Evolutionary conservation across 306 rosid genomes (phyloP), one percentile per base, ranked within the genome.

Genomic region (Ceratonia siliqua): DNA sequence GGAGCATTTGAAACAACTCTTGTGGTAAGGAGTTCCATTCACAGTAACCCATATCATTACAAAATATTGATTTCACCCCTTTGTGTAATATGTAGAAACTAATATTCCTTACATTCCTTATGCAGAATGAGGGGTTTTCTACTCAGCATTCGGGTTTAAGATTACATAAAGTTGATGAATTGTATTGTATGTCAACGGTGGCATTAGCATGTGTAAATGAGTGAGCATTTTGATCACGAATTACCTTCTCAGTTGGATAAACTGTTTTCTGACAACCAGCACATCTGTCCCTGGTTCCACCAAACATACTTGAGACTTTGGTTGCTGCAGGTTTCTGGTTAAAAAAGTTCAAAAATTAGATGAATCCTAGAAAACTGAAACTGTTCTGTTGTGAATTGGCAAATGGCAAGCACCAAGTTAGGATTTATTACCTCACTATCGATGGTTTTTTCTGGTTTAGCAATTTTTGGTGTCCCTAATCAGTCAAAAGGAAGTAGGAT

Each of bases 221-320:
- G 41, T 49, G 8, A 17, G 17, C 52, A 9, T 48, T 7, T 0
- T 33, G 64, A 22, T 52, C 33, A 8, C 32, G 32, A 28, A 45
- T 73, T 75, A 94, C 98, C 98, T 90, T 94, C 81, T 94, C 99
- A 22, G 97, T 94, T 15, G 99, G 99, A 82, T 92, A 94, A 45
- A 86, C 99, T 0, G 99, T 94, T 46, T 82, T 90, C 81, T 90
- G 88, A 84, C 99, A 94, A 69, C 99, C 99, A 64, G 92, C 81
- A 76, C 99, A 94, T 85, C 87, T 94, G 18, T 94, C 99, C 72
- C 96, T 90, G 43, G 99, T 94, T 87, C 99, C 99, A 49, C 90
- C 97, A 73, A 94, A 94, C 96, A 83, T 86, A 39, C 93, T 73
- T 9, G 97, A 85, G 12, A 70, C 95, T 78, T 92, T 92, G 45